Evolutionary conservation across 164 flowering plant genomes (phyloP).

Genomic region (Chimonanthus praecox): DNA sequence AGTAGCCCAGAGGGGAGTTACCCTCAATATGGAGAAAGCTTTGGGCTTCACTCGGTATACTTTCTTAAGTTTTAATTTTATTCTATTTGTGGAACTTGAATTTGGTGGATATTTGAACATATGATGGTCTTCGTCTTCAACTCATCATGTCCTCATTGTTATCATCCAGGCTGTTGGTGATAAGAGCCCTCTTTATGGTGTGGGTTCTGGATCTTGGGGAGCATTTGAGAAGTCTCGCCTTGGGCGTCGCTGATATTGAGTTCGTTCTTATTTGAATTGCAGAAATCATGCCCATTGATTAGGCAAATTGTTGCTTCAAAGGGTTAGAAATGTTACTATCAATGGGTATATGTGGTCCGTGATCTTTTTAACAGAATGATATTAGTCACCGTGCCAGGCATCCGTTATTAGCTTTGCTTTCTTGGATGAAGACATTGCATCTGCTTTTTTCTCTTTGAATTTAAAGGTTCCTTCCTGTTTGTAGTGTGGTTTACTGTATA

Average conservation of each 20-base stretch:
- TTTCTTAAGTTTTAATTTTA: background rate
- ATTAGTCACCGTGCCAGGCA: conserved; percentile 21
- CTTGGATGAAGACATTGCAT: conserved; percentile 9
- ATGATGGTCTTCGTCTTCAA: background rate
- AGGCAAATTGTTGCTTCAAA: conserved; percentile 17
- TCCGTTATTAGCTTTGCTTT: conserved; percentile 11
- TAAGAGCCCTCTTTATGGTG: conserved; percentile 58
- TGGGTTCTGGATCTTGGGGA: conserved; percentile 63
- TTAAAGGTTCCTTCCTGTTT: background rate
- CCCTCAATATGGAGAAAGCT: conserved; percentile 63
- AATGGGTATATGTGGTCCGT: conserved; percentile 26
- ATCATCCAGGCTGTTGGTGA: conserved; percentile 54
- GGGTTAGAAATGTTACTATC: conserved; percentile 27
- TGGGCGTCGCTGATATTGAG: conserved; percentile 49
- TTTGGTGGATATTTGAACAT: background rate
- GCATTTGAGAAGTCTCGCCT: conserved; percentile 61
- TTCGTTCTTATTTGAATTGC: conserved; percentile 2
- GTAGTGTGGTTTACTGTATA: background rate
- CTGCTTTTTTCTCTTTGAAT: conserved; percentile 4
- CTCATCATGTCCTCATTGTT: background rate
- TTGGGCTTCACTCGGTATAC: conserved; percentile 59
- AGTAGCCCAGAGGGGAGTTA: conserved; percentile 45
- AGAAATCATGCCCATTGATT: conserved; percentile 1
- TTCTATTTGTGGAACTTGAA: background rate
- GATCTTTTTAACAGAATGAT: conserved; percentile 20